Percentiles rank a stretch among this genome's conserved stretches.
phyloP scores from a whole-genome alignment of 148 eudicot species.

The Pouteria glomerata region DNA sequence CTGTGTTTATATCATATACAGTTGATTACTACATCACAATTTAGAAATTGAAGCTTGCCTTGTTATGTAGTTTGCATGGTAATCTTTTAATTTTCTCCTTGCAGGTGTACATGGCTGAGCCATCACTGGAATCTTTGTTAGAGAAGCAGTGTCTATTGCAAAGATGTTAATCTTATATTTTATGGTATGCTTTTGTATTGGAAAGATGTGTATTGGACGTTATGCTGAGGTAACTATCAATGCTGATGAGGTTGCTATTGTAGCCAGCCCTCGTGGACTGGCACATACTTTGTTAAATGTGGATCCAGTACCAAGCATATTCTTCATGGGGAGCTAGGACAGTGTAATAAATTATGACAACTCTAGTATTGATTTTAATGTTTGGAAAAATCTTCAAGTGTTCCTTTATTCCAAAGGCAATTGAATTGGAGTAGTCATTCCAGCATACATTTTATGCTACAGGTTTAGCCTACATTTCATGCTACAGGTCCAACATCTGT shows the following conservation, averaged over 20 bases:
- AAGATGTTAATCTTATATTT: not conserved
- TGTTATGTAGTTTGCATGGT: too few species aligned
- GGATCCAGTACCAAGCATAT: constrained; percentile 57
- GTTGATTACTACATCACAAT: too few species aligned
- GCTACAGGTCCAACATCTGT: too few species aligned
- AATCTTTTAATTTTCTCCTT: too few species aligned
- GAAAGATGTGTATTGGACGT: constrained; percentile 53
- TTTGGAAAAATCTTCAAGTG: constrained; percentile 76
- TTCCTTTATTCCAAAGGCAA: constrained; percentile 1
- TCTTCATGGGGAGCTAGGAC: constrained; percentile 86
- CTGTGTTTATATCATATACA: too few species aligned
- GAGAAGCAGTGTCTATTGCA: too few species aligned
- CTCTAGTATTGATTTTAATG: constrained; percentile 55
- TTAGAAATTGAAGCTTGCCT: too few species aligned
- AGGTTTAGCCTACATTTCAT: not conserved
- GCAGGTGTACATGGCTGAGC: too few species aligned
- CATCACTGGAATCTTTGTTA: too few species aligned
- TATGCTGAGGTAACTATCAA: constrained; percentile 64
- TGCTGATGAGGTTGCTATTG: constrained; percentile 77
- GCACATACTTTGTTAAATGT: constrained; percentile 81
- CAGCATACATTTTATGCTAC: not conserved
- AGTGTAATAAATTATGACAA: constrained; percentile 40
- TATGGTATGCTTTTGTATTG: constrained; percentile 21
- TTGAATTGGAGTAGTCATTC: not conserved
- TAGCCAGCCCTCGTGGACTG: constrained; percentile 67